Evolutionary conservation across 306 rosid genomes (phyloP).

Genomic region (Cucurbita ficifolia): DNA sequence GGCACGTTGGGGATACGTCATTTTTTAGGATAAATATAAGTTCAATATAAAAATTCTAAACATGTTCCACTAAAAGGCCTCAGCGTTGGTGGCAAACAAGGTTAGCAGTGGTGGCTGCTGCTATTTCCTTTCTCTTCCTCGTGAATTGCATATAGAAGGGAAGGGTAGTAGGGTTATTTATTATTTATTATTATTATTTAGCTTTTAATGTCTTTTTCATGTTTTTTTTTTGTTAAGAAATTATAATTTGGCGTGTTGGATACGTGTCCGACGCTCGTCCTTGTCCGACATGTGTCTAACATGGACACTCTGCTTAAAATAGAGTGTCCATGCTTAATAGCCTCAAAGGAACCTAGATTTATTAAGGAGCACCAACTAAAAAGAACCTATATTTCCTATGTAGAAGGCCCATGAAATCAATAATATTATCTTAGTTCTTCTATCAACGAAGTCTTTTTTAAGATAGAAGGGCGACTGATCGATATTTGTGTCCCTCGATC

Average conservation of each 20-base stretch:
- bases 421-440: neutral
- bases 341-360: neutral
- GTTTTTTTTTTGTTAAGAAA: neutral
- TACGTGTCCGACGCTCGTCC: neutral
- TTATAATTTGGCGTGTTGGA: neutral
- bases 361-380: neutral
- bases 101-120: neutral
- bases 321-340: neutral
- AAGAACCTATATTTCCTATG: neutral
- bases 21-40: no score
- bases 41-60: no score
- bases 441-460: neutral
- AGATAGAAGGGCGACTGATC: neutral
- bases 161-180: neutral
- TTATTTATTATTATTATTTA: no score
- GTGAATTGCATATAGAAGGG: neutral
- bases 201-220: neutral
- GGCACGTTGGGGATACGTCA: neutral
- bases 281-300: neutral
- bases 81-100: neutral
- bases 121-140: neutral
- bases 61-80: no score
- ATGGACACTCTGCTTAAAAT: neutral
- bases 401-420: neutral
- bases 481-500: neutral